phyloP scores from a whole-genome alignment of 2,329 filamentous ascomycete genomes.

The Phoma sp. region DNA sequence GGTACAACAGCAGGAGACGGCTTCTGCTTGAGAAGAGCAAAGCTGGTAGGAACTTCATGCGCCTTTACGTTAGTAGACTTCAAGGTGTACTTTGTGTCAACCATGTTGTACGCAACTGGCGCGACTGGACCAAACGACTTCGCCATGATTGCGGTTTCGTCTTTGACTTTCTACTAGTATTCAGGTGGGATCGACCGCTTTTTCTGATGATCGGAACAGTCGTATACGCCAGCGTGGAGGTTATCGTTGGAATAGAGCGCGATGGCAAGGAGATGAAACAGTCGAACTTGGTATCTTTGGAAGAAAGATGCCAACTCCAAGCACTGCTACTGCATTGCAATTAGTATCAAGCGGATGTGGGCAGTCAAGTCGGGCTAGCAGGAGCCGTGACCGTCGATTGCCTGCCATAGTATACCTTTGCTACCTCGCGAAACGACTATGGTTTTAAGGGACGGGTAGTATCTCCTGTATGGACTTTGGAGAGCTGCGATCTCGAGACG shows the following conservation, averaged over 20 bases:
- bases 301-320: constrained; percentile 40
- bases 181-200: constrained; percentile 57
- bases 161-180: constrained; percentile 50
- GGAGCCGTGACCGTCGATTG: constrained; percentile 42
- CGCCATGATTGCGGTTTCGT: constrained; percentile 56
- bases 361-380: constrained; percentile 35
- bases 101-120: constrained; percentile 39
- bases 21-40: constrained; percentile 40
- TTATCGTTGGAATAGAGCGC: constrained; percentile 31
- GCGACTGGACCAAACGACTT: constrained; percentile 43
- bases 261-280: constrained; percentile 38
- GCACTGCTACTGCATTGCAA: constrained; percentile 41
- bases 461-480: constrained; percentile 63
- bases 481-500: constrained; percentile 64
- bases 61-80: constrained; percentile 40
- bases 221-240: constrained; percentile 51
- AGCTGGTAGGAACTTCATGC: constrained; percentile 40
- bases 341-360: constrained; percentile 41
- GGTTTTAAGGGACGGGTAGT: constrained; percentile 55
- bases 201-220: constrained; percentile 50
- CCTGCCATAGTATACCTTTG: constrained; percentile 51
- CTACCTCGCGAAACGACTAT: constrained; percentile 26
- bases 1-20: constrained; percentile 25
- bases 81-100: constrained; percentile 49
- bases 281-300: constrained; percentile 39